Base-by-base conservation (phyloP, 192 early-diverging fungal species). In the Coemansia sp. region DNA sequence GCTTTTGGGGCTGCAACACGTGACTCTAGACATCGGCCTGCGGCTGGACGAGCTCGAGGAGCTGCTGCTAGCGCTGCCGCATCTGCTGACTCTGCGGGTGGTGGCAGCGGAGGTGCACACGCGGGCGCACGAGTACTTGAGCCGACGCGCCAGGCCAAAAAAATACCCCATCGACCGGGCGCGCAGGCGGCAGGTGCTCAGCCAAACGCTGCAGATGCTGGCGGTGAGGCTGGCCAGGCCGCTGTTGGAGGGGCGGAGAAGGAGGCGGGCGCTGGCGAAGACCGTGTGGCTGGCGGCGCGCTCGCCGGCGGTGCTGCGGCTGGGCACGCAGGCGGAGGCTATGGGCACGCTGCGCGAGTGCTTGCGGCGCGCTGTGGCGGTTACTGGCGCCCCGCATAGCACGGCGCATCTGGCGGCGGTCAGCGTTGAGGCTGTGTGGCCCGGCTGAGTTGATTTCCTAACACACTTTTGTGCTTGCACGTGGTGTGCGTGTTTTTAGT, bases 111-210 rank as follows among this genome's bases (percentile, higher is more conserved):
- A 69, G n/a, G 59, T 64, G 3, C 49, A 61, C 13, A 41, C 55
- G 43, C 59, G 27, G n/a, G 34, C 73, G 5, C 66, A 69, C 42
- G 73, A 76, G 54, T 66, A 62, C 19, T 15, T 76, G 55, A 69
- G 67, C 37, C 57, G 66, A 22, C 57, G 41, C 1, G 42, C 67
- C 0, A 51, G 55, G 11, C 73, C 30, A 13, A 56, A 61, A 41
- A 68, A 63, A 21, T 65, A 68, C 33, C 14, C 55, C 1, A 24
- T 33, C 15, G 27, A 22, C 7, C 27, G 46, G 10, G 45, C 50
- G n/a, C 42, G 45, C 0, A 8, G 33, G 1, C 46, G 48, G 17
- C 22, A 12, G 12, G 27, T 42, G 23, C 22, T 76, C 9, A 69
- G 67, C 30, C 19, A 33, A 1, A 45, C 58, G 2, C 27, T 69